Conservation (phyloP, 345 rosid species). For the Lumnitzera littorea region DNA sequence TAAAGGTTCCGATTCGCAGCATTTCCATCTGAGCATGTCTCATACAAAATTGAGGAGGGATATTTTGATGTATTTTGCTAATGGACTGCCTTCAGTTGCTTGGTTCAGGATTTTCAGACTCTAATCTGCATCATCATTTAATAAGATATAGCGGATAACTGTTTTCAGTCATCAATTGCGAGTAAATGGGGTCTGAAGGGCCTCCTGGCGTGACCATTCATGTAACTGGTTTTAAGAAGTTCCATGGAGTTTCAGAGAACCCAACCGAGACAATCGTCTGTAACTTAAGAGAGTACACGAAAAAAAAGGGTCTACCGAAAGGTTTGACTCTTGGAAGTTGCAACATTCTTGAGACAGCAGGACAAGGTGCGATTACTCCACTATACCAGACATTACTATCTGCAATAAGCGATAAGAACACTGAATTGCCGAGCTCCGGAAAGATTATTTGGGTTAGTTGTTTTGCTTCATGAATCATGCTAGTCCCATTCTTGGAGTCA, state of each 20-base stretch:
- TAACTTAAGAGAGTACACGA: conserved; percentile 59
- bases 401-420: conserved; percentile 33
- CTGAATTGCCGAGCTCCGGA: conserved; percentile 37
- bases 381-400: conserved; percentile 63
- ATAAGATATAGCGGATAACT: background rate
- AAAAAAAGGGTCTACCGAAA: conserved; percentile 62
- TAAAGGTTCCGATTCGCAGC: no score
- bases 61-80: no score
- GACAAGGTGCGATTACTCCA: conserved; percentile 58
- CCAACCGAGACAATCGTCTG: conserved; percentile 77
- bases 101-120: no score
- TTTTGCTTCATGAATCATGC: background rate
- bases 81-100: no score
- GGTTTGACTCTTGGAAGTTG: conserved; percentile 73
- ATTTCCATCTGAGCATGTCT: no score
- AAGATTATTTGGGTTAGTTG: conserved; percentile 71
- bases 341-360: conserved; percentile 83
- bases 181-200: conserved; percentile 92
- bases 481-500: no score
- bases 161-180: conserved; percentile 1
- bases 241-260: conserved; percentile 96
- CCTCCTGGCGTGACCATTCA: conserved; percentile 68
- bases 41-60: no score
- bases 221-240: conserved; percentile 92
- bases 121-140: no score